phyloP scores from a whole-genome alignment of 192 early-diverging fungal species.

The Martensiomyces pterosporus region DNA sequence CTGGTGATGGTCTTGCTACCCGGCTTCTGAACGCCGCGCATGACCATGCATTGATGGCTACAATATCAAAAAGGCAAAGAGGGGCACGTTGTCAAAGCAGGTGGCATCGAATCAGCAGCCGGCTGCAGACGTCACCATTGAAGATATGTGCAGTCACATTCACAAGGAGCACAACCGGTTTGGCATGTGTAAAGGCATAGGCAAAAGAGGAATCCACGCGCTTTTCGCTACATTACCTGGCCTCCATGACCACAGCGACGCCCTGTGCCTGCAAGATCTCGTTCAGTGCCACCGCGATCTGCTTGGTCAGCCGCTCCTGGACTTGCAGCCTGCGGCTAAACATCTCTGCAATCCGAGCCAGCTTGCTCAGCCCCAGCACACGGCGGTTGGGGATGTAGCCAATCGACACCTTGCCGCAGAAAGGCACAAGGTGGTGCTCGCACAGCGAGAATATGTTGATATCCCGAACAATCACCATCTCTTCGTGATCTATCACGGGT shows the following conservation, averaged over 20 bases:
- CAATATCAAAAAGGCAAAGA: slow-evolving; percentile 1
- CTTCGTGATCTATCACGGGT: slow-evolving; percentile 92
- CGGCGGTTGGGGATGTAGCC: slow-evolving; percentile 95
- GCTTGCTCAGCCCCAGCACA: slow-evolving; percentile 93
- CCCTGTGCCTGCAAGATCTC: slow-evolving; percentile 92
- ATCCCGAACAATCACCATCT: slow-evolving; percentile 99
- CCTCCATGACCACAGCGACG: slow-evolving; percentile 97
- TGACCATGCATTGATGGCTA: slow-evolving; percentile 94
- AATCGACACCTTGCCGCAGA: slow-evolving; percentile 95
- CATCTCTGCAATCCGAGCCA: slow-evolving; percentile 98
- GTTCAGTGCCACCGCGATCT: slow-evolving; percentile 85
- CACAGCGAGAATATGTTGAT: slow-evolving; percentile 96
- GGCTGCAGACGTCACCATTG: too few species aligned
- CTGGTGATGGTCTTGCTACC: slow-evolving; percentile 91
- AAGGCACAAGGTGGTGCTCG: slow-evolving; percentile 99
- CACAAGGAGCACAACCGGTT: too few species aligned
- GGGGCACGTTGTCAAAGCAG: not conserved
- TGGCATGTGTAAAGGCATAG: too few species aligned
- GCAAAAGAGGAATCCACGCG: too few species aligned
- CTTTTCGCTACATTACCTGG: too few species aligned
- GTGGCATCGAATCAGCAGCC: not conserved
- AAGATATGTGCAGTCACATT: too few species aligned
- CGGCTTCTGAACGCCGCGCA: slow-evolving; percentile 97
- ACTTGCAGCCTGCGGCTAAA: slow-evolving; percentile 93
- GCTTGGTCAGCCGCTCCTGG: slow-evolving; percentile 98